Evolutionary conservation across 2,329 filamentous ascomycete species (phyloP).

Genomic region (Colletotrichum sp.): DNA sequence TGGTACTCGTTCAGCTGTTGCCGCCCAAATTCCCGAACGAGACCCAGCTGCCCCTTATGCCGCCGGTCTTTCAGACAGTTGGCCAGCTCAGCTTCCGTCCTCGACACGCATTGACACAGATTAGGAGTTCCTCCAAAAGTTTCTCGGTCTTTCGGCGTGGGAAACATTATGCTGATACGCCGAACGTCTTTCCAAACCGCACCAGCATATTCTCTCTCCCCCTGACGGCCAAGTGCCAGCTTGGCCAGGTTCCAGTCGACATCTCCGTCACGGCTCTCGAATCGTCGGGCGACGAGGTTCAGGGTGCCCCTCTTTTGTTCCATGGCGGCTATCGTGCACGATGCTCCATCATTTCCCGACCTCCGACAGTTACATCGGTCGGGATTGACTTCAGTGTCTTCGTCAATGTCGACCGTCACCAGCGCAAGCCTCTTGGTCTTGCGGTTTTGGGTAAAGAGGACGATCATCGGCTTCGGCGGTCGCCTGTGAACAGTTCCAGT

Average conservation of each 20-base stretch:
- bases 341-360: slow-evolving; percentile 27
- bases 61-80: slow-evolving; percentile 26
- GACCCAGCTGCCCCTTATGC: slow-evolving; percentile 32
- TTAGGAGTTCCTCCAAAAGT: slow-evolving; percentile 31
- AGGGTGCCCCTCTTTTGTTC: slow-evolving; percentile 30
- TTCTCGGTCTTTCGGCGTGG: slow-evolving; percentile 22
- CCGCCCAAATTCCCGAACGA: slow-evolving; percentile 32
- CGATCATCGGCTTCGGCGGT: slow-evolving; percentile 37
- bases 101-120: slow-evolving; percentile 29
- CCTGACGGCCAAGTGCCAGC: slow-evolving; percentile 25
- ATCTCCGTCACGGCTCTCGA: slow-evolving; percentile 24
- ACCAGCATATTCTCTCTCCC: slow-evolving; percentile 6
- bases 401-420: slow-evolving; percentile 35
- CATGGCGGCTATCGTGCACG: slow-evolving; percentile 18
- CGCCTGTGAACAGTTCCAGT: slow-evolving; percentile 33
- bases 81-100: slow-evolving; percentile 25
- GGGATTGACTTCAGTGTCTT: slow-evolving; percentile 35
- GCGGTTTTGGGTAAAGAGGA: slow-evolving; percentile 33
- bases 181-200: slow-evolving; percentile 28
- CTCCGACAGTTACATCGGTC: slow-evolving; percentile 38
- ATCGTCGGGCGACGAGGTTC: slow-evolving; percentile 29
- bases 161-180: slow-evolving; percentile 35
- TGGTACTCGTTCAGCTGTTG: slow-evolving; percentile 23
- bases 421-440: slow-evolving; percentile 27
- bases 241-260: slow-evolving; percentile 34